A percentile compares a stretch with the other conserved stretches of the same genome.
Evolutionary conservation across 2,329 filamentous ascomycete genomes (phyloP).

Genomic region (Juglanconis oblonga): DNA sequence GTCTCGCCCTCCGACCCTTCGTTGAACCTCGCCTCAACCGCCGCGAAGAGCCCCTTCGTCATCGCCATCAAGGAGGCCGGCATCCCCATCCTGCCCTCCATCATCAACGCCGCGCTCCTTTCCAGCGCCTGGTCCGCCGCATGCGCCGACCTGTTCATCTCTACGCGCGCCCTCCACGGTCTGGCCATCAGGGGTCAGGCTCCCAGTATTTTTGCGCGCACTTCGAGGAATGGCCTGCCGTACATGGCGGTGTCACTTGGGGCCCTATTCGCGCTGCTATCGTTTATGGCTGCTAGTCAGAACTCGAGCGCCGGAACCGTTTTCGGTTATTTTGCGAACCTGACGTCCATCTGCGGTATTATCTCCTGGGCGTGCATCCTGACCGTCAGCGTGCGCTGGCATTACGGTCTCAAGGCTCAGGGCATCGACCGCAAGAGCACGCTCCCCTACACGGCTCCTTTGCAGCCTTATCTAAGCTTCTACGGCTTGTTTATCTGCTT

Average conservation of each 20-base stretch:
- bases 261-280: constrained; percentile 59
- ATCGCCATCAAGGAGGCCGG: constrained; percentile 60
- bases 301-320: background rate
- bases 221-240: constrained; percentile 61
- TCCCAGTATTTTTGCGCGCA: constrained; percentile 56
- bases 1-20: constrained; percentile 58
- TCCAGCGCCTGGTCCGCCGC: constrained; percentile 77
- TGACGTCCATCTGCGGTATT: constrained; percentile 16
- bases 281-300: constrained; percentile 46
- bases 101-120: constrained; percentile 76
- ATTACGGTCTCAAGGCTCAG: constrained; percentile 23
- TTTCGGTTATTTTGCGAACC: constrained; percentile 22
- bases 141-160: constrained; percentile 74
- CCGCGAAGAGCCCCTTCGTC: constrained; percentile 64
- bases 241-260: constrained; percentile 57
- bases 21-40: constrained; percentile 49
- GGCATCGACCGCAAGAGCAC: constrained; percentile 23
- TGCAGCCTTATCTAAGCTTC: constrained; percentile 11
- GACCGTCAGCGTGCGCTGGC: constrained; percentile 22
- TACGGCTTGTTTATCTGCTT: constrained; percentile 19
- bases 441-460: constrained; percentile 13
- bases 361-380: constrained; percentile 15
- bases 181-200: constrained; percentile 64
- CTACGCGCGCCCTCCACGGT: constrained; percentile 64
- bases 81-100: constrained; percentile 59